These are phyloP conservation scores for Neurospora sp. DNA, from an alignment of 495 filamentous ascomycete species.

Conservation along the genomic window DNA sequence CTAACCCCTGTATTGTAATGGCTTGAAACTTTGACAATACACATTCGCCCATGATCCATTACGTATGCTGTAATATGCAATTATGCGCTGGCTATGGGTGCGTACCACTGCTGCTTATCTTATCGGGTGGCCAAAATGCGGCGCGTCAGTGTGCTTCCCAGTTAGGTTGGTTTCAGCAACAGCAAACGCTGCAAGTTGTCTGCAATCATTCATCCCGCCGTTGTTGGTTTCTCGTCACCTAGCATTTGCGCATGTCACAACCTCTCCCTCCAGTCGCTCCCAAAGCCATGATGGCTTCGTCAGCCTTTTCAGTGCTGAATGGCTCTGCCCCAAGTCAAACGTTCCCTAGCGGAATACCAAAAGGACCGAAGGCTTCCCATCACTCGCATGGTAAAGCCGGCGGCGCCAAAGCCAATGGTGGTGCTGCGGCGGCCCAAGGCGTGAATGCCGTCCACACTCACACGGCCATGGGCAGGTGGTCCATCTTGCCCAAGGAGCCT, in stretches of 20 bases:
- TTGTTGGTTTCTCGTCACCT: background rate
- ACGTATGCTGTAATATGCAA: background rate
- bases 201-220: background rate
- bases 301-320: background rate
- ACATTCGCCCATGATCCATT: background rate
- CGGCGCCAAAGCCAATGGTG: conserved; percentile 4
- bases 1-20: background rate
- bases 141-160: background rate
- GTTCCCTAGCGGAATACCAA: background rate
- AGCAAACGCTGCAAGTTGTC: background rate
- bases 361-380: background rate
- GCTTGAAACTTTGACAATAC: background rate
- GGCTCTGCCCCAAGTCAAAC: background rate
- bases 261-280: background rate
- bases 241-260: background rate
- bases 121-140: background rate
- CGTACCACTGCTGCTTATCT: background rate
- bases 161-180: background rate
- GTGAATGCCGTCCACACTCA: conserved; percentile 40
- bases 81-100: background rate
- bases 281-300: background rate
- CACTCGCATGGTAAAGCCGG: conserved; percentile 2
- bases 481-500: conserved; percentile 58
- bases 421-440: background rate
- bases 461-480: conserved; percentile 75